A percentile compares a stretch with the other conserved stretches of the same genome.
These are phyloP conservation scores for Acacia pycnantha DNA, from an alignment of 331 rosid genomes.

Conservation along the genomic window DNA sequence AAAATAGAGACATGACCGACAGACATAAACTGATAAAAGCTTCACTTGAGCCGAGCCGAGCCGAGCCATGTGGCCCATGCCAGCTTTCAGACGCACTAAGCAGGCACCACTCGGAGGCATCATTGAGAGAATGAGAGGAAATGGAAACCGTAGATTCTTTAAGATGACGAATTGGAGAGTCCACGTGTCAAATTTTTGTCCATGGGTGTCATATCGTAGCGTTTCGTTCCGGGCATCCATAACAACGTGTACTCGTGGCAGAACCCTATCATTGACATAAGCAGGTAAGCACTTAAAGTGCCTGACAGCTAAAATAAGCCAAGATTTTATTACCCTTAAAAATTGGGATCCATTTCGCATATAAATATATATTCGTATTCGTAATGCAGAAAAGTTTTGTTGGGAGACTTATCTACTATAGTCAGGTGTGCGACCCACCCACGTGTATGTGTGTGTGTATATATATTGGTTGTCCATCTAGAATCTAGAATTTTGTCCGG, in stretches of 20 bases:
- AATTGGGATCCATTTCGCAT: not conserved
- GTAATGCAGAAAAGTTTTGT: too few relatives aligned
- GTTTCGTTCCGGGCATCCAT: slow-evolving; percentile 36
- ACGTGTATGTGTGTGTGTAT: too few relatives aligned
- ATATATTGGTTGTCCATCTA: too few relatives aligned
- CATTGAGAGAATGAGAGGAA: slow-evolving; percentile 8
- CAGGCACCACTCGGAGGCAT: slow-evolving; percentile 26
- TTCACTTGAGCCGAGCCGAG: slow-evolving; percentile 19
- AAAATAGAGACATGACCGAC: not conserved
- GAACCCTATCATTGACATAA: not conserved
- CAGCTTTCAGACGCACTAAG: slow-evolving; percentile 56
- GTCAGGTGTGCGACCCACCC: too few relatives aligned
- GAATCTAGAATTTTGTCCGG: too few relatives aligned
- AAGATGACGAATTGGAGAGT: slow-evolving; percentile 23
- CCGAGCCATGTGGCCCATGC: slow-evolving; percentile 6
- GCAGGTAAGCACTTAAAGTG: not conserved
- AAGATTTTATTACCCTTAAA: not conserved
- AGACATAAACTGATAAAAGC: slow-evolving; percentile 7
- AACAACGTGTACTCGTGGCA: slow-evolving; percentile 41
- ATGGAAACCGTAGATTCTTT: slow-evolving; percentile 25
- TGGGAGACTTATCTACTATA: too few relatives aligned
- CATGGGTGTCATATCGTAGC: not conserved
- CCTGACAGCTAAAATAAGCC: not conserved
- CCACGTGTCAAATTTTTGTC: slow-evolving; percentile 1
- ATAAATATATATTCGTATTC: not conserved